phyloP scores from a whole-genome alignment of 2,329 filamentous ascomycete species.

The Akanthomyces dipterigenus region DNA sequence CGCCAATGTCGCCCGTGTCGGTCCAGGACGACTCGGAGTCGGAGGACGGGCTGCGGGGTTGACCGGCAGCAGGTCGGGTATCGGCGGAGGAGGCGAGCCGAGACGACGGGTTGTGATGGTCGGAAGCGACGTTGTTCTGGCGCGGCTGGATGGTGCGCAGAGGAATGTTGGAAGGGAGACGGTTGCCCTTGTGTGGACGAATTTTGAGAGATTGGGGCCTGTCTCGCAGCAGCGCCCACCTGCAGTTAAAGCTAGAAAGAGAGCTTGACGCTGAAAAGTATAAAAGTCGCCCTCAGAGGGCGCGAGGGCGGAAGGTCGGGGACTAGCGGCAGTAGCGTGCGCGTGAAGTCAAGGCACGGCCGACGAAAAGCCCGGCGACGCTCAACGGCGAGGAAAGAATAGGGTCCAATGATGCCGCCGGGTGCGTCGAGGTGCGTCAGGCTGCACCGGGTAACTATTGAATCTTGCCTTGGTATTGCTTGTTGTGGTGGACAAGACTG shows the following conservation, averaged over 20 bases:
- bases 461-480: background rate
- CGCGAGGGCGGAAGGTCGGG: background rate
- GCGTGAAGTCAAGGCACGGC: background rate
- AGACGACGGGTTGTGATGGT: constrained; percentile 36
- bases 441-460: background rate
- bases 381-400: background rate
- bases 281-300: background rate
- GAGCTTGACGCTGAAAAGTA: constrained; percentile 1
- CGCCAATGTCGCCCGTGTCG: constrained; percentile 89
- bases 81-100: constrained; percentile 39
- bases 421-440: constrained; percentile 4
- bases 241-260: constrained; percentile 27
- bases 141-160: constrained; percentile 62
- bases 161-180: constrained; percentile 78
- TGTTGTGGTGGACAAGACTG: background rate
- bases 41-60: constrained; percentile 29
- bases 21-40: constrained; percentile 75
- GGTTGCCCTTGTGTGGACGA: constrained; percentile 63
- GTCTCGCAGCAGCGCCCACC: constrained; percentile 67
- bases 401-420: constrained; percentile 4
- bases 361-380: background rate
- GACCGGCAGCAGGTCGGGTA: constrained; percentile 35
- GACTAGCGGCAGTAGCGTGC: background rate
- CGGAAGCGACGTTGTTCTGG: constrained; percentile 24
- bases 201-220: constrained; percentile 79